Base-by-base conservation (phyloP, 2,329 filamentous ascomycete genomes). In the Ophiostoma ips region DNA sequence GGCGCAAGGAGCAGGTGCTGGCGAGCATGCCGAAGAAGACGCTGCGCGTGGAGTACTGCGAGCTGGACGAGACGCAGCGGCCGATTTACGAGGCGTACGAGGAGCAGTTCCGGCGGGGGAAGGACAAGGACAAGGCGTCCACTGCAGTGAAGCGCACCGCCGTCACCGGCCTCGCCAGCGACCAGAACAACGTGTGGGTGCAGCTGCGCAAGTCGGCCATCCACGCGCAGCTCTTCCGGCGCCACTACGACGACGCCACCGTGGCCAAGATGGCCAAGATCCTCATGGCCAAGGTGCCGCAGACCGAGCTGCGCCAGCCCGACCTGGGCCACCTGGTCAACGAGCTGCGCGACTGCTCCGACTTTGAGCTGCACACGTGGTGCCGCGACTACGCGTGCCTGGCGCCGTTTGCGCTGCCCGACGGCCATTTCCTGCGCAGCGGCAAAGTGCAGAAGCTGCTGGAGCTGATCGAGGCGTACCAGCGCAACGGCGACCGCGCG, bases 1-100 rank as follows among this genome's bases (percentile, higher is more conserved):
- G 92, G 8, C 90, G 92, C 68, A 98, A 98, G 68, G 79, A 86
- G 46, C 88, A 96, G 60, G 89, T 95, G 9, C 73, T 96, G n/a
- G 70, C 71, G 44, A 84, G 92, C 60, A 74, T 98, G 55, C 89
- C 92, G 0, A 71, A 73, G 48, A 96, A 96, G 69, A 79, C 76
- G 11, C 79, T 81, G 53, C 78, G 79, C 3, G 81, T 95, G 1
- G 80, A 89, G 54, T 83, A 84, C 60, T 95, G 90, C 63, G 78
- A 84, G 5, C 79, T 96, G 70, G 84, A 83, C 30, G 68, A 75
- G 2, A 70, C 72, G 0, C 92, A 98, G 62, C 74, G 73, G 56
- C 70, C 74, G 8, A 79, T 94, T 1, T 96, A 96, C 64, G 70
- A 81, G 3, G 69, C 71, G 16, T 76, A 77, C 52, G 73, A 76